Conservation (phyloP, 1,284 basidiomycete species). For the Microbotryum lychnidis-dioicae region DNA sequence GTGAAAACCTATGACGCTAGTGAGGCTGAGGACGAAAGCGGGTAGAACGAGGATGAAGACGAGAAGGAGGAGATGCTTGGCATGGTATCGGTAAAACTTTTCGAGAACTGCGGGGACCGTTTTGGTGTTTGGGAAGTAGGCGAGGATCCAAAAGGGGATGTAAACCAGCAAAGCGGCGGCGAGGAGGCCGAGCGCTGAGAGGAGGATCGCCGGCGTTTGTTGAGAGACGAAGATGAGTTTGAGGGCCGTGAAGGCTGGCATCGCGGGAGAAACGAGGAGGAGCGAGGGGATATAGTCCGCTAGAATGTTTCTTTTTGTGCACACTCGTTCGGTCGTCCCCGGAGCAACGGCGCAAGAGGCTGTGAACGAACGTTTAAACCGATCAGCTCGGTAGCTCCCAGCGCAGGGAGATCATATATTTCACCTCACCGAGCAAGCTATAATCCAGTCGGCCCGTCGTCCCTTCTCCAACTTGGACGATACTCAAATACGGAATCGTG, state of each 20-base stretch:
- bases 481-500: background rate
- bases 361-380: background rate
- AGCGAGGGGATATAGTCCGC: slow-evolving; percentile 23
- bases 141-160: slow-evolving; percentile 27
- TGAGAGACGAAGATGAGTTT: slow-evolving; percentile 16
- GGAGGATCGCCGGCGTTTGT: slow-evolving; percentile 21
- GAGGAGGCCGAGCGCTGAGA: slow-evolving; percentile 14
- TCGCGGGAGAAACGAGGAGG: slow-evolving; percentile 1
- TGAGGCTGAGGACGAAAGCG: slow-evolving; percentile 15
- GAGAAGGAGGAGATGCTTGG: slow-evolving; percentile 7
- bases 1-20: slow-evolving; percentile 23
- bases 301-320: background rate
- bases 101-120: background rate
- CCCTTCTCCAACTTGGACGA: slow-evolving; percentile 4
- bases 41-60: slow-evolving; percentile 8
- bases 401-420: background rate
- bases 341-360: slow-evolving; percentile 15
- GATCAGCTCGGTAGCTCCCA: background rate
- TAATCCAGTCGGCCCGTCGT: slow-evolving; percentile 16
- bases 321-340: slow-evolving; percentile 1
- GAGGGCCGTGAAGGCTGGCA: slow-evolving; percentile 22
- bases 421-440: slow-evolving; percentile 6
- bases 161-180: slow-evolving; percentile 16
- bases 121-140: slow-evolving; percentile 22
- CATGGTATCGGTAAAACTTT: slow-evolving; percentile 14